These are phyloP conservation scores for Epichloe uncinata DNA, from an alignment of 2,329 filamentous ascomycete genomes.

Conservation along the genomic window DNA sequence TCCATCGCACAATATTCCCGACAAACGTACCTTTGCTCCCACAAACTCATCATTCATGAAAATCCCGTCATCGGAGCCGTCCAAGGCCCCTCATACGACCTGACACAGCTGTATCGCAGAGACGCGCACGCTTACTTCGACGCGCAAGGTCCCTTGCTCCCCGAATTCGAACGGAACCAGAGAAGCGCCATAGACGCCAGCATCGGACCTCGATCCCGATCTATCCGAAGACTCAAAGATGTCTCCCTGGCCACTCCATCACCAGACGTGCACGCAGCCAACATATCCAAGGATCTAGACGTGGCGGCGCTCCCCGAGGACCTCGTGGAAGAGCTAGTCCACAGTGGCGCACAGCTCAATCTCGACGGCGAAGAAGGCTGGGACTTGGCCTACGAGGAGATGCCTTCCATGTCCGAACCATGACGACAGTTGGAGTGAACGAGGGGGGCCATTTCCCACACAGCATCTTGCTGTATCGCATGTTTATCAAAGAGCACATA, in stretches of 20 bases:
- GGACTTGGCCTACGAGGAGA: conserved; percentile 21
- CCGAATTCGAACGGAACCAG: conserved; percentile 29
- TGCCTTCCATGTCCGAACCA: background rate
- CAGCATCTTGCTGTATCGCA: too few relatives aligned
- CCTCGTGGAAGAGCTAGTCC: conserved; percentile 11
- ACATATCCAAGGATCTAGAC: conserved; percentile 18
- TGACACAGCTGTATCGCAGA: conserved; percentile 30
- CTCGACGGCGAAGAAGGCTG: conserved; percentile 19
- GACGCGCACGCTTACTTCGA: conserved; percentile 36
- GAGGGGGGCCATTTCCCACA: too few relatives aligned
- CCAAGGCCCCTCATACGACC: conserved; percentile 39
- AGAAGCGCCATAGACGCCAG: conserved; percentile 23
- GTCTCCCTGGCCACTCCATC: conserved; percentile 1
- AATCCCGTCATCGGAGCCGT: conserved; percentile 40
- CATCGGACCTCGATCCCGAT: conserved; percentile 12
- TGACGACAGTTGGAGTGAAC: background rate
- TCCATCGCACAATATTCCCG: conserved; percentile 14
- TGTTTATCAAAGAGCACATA: too few relatives aligned
- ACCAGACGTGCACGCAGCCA: conserved; percentile 10
- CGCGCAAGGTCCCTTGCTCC: conserved; percentile 29
- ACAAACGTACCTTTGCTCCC: conserved; percentile 21
- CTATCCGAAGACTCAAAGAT: conserved; percentile 14
- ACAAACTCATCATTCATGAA: conserved; percentile 27
- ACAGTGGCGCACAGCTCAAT: conserved; percentile 15
- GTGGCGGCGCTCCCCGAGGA: conserved; percentile 9